Conservation (phyloP, 2,329 filamentous ascomycete genomes). For the Neonectria punicea region DNA sequence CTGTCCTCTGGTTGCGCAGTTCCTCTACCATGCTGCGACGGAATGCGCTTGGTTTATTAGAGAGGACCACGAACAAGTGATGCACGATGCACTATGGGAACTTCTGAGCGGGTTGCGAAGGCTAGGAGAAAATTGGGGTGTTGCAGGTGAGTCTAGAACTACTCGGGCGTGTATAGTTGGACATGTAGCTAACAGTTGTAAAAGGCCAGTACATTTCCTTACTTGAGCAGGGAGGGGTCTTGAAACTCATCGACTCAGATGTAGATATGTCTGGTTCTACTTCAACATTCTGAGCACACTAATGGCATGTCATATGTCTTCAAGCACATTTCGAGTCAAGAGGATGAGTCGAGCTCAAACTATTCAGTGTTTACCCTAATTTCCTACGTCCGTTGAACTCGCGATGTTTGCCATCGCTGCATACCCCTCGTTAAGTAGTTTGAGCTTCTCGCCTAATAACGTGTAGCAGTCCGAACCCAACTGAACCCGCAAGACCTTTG, state of each 20-base stretch:
- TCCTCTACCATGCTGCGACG: slow-evolving; percentile 30
- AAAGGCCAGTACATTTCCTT: slow-evolving; percentile 15
- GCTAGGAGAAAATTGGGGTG: neutral
- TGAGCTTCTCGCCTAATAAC: slow-evolving; percentile 1
- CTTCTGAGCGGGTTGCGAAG: slow-evolving; percentile 11
- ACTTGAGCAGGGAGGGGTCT: slow-evolving; percentile 8
- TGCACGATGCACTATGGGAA: slow-evolving; percentile 19
- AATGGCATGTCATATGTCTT: neutral
- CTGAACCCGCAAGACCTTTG: slow-evolving; percentile 5
- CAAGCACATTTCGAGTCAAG: no score
- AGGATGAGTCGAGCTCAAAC: no score
- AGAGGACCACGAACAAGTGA: slow-evolving; percentile 28
- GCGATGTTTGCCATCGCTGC: slow-evolving; percentile 9
- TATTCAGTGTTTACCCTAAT: neutral
- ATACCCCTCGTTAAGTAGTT: neutral
- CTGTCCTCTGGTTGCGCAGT: slow-evolving; percentile 21
- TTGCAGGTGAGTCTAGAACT: slow-evolving; percentile 8
- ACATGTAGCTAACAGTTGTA: neutral
- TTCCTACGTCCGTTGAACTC: neutral
- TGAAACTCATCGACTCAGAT: slow-evolving; percentile 1
- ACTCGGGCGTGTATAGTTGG: neutral
- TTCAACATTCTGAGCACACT: neutral
- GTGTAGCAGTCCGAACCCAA: slow-evolving; percentile 18
- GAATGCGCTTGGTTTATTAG: slow-evolving; percentile 36
- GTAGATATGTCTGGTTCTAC: neutral